Evolutionary conservation across 1,284 basidiomycete species (phyloP).

Genomic region (Leucoagaricus sp.): DNA sequence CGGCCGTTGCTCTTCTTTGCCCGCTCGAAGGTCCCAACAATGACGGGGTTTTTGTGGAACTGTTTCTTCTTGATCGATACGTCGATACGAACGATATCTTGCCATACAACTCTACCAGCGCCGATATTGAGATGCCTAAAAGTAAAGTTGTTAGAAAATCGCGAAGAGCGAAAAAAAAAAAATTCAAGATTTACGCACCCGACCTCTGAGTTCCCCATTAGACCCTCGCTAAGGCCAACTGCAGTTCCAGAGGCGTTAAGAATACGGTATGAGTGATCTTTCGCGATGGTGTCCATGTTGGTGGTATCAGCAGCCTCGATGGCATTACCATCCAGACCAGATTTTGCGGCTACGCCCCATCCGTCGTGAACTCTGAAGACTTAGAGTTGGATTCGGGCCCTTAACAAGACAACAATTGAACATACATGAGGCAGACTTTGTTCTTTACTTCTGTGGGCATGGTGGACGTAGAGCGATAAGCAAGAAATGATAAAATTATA

Average conservation of each 20-base stretch:
- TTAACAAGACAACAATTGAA: not conserved
- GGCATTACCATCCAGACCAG: slow-evolving; percentile 81
- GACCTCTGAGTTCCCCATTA: slow-evolving; percentile 96
- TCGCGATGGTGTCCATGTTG: slow-evolving; percentile 85
- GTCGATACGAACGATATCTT: slow-evolving; percentile 92
- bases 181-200: slow-evolving; percentile 55
- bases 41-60: slow-evolving; percentile 78
- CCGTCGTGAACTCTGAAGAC: slow-evolving; percentile 84
- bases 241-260: slow-evolving; percentile 85
- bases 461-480: slow-evolving; percentile 1
- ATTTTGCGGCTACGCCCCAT: slow-evolving; percentile 77
- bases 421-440: slow-evolving; percentile 88
- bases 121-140: slow-evolving; percentile 88
- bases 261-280: slow-evolving; percentile 71
- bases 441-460: slow-evolving; percentile 58
- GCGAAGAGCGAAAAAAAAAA: not conserved
- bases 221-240: slow-evolving; percentile 86
- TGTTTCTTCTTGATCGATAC: slow-evolving; percentile 85
- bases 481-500: not conserved
- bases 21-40: slow-evolving; percentile 71
- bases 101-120: slow-evolving; percentile 91
- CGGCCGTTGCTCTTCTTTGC: slow-evolving; percentile 83
- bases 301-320: slow-evolving; percentile 82
- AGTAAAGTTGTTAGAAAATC: not conserved
- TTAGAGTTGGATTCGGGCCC: not conserved